Evolutionary conservation across 805 yeast species (phyloP), one percentile per base, ranked within the genome.

Genomic region (Metschnikowia santaceciliae): DNA sequence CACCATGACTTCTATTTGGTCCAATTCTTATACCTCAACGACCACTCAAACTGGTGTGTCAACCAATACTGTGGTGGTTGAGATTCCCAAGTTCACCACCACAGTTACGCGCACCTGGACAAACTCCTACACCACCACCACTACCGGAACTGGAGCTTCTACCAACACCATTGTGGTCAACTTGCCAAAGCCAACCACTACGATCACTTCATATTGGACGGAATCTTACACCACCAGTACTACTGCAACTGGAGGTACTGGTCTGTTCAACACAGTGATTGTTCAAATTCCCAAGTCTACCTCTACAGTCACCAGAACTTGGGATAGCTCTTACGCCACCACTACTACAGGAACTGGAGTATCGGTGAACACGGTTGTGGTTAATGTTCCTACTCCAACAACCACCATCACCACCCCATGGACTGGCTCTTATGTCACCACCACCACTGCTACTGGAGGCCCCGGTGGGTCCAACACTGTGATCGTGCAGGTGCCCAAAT

Each of bases 61-160:
- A 19, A 63, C 66, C n/a, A 61, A 54, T 11, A 61, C 67, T 4
- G 62, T 61, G 13, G 51, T 49, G 4, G 54, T 61, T 6, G 52
- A 48, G 15, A 39, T 50, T 10, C 56, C 56, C 13, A 49, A 43
- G 2, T 49, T 48, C 13, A 43, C 47, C 20, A 15, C 34, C 26
- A 50, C 53, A 2, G 48, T 47, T n/a, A 50, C 53, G 1, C 34
- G 19, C 44, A 40, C 45, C 13, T 51, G 54, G 54, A 4, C 46
- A 15, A 32, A 14, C n/a, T 19, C 53, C 4, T 47, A 42, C 15
- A 33, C 33, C 17, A 35, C 47, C 44, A 26, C 53, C 54, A 14
- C 42, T 33, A 53, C 56, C 11, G 32, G 33, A 13, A 42, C 47
- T 13, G 50, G 50, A 20, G 36, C 10, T 13, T 32, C 39, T 17